Conservation (phyloP, 257 asterid species). For the Anisodus acutangulus region DNA sequence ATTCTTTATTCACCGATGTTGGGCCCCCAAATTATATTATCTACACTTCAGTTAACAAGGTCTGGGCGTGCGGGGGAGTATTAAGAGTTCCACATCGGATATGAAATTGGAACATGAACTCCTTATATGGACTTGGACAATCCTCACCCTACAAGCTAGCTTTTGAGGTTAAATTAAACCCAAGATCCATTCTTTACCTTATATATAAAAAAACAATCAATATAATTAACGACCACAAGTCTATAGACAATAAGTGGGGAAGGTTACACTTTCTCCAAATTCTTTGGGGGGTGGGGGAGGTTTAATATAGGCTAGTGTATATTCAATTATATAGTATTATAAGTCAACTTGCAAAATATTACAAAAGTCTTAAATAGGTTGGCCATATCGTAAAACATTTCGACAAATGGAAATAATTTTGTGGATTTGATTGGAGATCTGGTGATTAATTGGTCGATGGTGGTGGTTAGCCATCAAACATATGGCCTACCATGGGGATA, state of each 20-base stretch:
- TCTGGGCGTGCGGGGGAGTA: too few species aligned
- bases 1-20: too few species aligned
- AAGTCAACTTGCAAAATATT: constrained; percentile 13
- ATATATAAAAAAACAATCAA: not conserved
- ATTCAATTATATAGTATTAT: not conserved
- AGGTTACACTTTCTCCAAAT: constrained; percentile 5
- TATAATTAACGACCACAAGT: not conserved
- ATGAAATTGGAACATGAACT: too few species aligned
- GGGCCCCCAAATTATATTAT: too few species aligned
- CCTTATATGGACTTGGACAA: too few species aligned
- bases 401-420: not conserved
- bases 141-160: too few species aligned
- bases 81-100: too few species aligned
- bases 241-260: not conserved
- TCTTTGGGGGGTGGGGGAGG: not conserved
- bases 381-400: not conserved
- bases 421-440: constrained; percentile 29
- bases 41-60: too few species aligned
- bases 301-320: not conserved
- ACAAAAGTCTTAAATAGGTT: not conserved
- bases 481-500: constrained; percentile 30
- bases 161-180: too few species aligned
- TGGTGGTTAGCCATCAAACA: constrained; percentile 31
- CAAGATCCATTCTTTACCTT: too few species aligned
- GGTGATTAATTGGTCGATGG: not conserved